Base-by-base conservation (phyloP, 202 grass and related monocot genomes). In the Setaria viridis region DNA sequence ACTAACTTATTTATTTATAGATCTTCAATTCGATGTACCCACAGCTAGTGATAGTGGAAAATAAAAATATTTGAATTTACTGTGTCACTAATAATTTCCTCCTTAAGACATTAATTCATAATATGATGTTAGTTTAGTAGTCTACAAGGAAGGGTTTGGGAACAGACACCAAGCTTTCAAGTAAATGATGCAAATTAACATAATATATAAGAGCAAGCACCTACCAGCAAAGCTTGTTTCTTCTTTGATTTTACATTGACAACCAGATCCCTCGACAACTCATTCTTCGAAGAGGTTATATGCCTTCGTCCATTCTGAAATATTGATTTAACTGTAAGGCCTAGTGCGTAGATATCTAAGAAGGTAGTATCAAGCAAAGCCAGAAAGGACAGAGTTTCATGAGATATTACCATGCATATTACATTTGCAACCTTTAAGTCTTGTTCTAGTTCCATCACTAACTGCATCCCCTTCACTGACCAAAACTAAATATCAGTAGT, bases 391-490 rank as follows among this genome's bases (percentile, higher is more conserved):
- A 77, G 88, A 59, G 17, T 84, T 50, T 54, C 65, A 88, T 20
- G 46, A 62, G 60, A 50, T 70, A 90, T 80, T 93, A 94, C 94
- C 94, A 93, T 99, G 83, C 94, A 97, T 79, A 99, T 97, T 70
- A 99, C 94, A 82, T 97, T 94, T 49, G 97, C 94, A 57, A 99
- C 88, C 88, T 97, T 99, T 87, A 99, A 90, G 82, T 94, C 97
- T 91, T 89, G 88, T 77, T 99, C 97, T 86, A 99, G 87, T 88
- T 99, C 97, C 88, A 95, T 97, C 67, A 97, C 92, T 84, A 99
- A 90, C 74, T 97, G 92, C 97, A 99, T 99, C 80, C 94, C 97
- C 90, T 99, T 97, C 94, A 99, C 92, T 97, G 92, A 45, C 77
- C 87, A 94, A 95, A 91, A 88, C 68, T 62, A 88, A 88, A 74